Conservation (phyloP, 2,329 filamentous ascomycete genomes). For the Colletotrichum gigasporum region DNA sequence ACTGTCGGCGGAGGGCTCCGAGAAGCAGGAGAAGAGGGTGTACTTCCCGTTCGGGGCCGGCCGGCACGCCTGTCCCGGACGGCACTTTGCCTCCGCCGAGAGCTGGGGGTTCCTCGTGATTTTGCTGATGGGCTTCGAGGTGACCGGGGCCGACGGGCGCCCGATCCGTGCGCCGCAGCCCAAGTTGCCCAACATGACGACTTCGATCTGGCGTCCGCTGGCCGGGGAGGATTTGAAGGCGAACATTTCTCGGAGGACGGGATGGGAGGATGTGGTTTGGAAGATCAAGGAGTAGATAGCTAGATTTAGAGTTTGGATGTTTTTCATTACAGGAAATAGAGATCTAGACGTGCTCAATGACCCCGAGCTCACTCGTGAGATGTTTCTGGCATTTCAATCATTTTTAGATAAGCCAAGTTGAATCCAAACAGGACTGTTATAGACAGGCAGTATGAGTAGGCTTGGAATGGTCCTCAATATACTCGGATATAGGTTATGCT, state of each 20-base stretch:
- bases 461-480: too few species aligned
- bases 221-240: background rate
- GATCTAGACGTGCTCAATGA: too few species aligned
- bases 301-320: too few species aligned
- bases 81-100: constrained; percentile 55
- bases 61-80: constrained; percentile 43
- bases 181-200: background rate
- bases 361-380: too few species aligned
- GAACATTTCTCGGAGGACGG: background rate
- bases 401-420: too few species aligned
- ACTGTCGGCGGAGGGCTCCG: constrained; percentile 27
- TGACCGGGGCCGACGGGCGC: constrained; percentile 25
- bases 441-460: too few species aligned
- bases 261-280: background rate
- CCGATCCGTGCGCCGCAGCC: background rate
- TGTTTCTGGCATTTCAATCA: too few species aligned
- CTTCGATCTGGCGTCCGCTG: background rate
- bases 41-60: background rate
- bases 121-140: constrained; percentile 35
- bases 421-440: too few species aligned
- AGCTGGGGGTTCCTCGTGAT: constrained; percentile 43
- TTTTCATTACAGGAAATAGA: too few species aligned
- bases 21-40: background rate
- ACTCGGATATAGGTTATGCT: too few species aligned
- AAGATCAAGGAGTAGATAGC: background rate